Conservation (phyloP, 495 filamentous ascomycete genomes). For the Jackrogersella minutella region DNA sequence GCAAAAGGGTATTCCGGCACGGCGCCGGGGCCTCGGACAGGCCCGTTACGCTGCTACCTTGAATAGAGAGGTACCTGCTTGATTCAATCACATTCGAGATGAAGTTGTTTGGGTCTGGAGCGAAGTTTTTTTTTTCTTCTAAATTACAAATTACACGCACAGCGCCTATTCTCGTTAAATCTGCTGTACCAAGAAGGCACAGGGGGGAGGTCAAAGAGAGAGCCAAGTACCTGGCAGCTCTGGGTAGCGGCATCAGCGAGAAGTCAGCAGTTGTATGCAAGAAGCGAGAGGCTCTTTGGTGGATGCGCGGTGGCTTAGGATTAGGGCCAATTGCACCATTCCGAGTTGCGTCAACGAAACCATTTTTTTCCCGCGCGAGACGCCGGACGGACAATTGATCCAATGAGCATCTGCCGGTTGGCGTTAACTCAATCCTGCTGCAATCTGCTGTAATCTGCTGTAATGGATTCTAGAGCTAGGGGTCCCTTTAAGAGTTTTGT, state of each 20-base stretch:
- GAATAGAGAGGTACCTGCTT: no score
- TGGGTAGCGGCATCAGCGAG: no score
- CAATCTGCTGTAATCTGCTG: background rate
- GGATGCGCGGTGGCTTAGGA: constrained; percentile 26
- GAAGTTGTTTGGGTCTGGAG: constrained; percentile 2
- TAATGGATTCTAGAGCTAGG: constrained; percentile 16
- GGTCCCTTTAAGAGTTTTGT: constrained; percentile 7
- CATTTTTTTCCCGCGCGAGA: constrained; percentile 42
- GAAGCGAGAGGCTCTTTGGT: constrained; percentile 19
- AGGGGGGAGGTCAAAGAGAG: background rate
- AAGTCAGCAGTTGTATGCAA: no score
- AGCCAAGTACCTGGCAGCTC: no score
- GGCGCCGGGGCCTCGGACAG: constrained; percentile 24
- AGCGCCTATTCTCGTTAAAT: constrained; percentile 14
- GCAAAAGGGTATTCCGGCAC: constrained; percentile 18
- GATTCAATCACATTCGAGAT: constrained; percentile 4
- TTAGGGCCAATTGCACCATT: constrained; percentile 38
- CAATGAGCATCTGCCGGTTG: constrained; percentile 42
- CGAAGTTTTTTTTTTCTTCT: background rate
- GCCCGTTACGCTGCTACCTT: background rate
- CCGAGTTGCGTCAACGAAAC: constrained; percentile 37
- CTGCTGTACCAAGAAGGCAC: constrained; percentile 15
- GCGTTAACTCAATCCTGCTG: constrained; percentile 30
- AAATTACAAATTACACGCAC: background rate
- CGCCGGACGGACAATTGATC: constrained; percentile 38